Percentiles rank a stretch among this genome's conserved stretches.
Evolutionary conservation across 805 yeast genomes (phyloP).

Genomic region (Candida cerambycidarum): DNA sequence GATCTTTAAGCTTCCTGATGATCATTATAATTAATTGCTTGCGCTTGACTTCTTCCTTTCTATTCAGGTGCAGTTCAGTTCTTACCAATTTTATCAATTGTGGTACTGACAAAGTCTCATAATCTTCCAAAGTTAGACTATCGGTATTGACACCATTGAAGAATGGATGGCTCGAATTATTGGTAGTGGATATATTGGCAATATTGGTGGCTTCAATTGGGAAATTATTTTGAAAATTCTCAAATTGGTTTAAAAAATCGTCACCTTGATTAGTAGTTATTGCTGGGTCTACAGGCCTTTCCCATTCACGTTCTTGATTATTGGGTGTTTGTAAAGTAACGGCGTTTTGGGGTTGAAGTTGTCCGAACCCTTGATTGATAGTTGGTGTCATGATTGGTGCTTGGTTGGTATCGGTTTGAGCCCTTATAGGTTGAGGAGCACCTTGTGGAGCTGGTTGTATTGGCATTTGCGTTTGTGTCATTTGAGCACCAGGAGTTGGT

Average conservation of each 20-base stretch:
- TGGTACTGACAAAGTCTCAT: slow-evolving; percentile 35
- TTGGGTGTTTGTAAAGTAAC: neutral
- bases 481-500: neutral
- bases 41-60: slow-evolving; percentile 29
- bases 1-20: slow-evolving; percentile 36
- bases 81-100: slow-evolving; percentile 40
- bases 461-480: neutral
- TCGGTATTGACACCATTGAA: slow-evolving; percentile 22
- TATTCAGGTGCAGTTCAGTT: slow-evolving; percentile 16
- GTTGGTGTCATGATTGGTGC: too few species aligned
- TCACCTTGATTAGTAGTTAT: neutral
- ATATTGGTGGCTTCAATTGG: slow-evolving; percentile 15
- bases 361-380: neutral
- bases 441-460: neutral
- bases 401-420: neutral
- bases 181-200: slow-evolving; percentile 14
- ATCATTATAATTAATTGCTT: slow-evolving; percentile 35
- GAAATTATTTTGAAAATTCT: slow-evolving; percentile 15
- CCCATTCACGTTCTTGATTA: slow-evolving; percentile 1
- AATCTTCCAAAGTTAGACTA: slow-evolving; percentile 38
- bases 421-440: neutral
- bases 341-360: neutral
- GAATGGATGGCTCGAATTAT: slow-evolving; percentile 12
- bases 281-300: neutral
- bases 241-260: slow-evolving; percentile 14